Conservation (phyloP, 345 rosid genomes). For the Balakata baccata region DNA sequence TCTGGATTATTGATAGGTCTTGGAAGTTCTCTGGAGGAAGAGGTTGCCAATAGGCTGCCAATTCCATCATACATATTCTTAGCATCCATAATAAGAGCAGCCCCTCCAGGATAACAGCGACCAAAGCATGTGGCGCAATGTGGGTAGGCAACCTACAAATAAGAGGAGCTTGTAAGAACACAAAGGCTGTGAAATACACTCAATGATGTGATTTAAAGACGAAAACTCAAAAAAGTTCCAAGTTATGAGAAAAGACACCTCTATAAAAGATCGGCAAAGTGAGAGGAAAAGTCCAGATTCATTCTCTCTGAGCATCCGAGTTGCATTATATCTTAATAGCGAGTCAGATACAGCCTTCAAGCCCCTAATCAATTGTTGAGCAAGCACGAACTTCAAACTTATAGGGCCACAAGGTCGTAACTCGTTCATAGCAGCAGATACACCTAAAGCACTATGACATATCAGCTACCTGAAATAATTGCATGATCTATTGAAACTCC, state of each 20-base stretch:
- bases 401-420: constrained; percentile 86
- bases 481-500: background rate
- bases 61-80: constrained; percentile 64
- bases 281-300: constrained; percentile 82
- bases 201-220: constrained; percentile 6
- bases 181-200: constrained; percentile 5
- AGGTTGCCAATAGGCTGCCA: constrained; percentile 46
- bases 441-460: constrained; percentile 47
- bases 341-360: constrained; percentile 81
- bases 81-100: constrained; percentile 64
- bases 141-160: constrained; percentile 69
- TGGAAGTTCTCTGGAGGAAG: constrained; percentile 51
- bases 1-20: constrained; percentile 39
- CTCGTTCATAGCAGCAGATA: constrained; percentile 90
- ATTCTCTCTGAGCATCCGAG: constrained; percentile 83
- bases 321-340: constrained; percentile 73
- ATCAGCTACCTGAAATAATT: background rate
- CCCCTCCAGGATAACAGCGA: constrained; percentile 88
- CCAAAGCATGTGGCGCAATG: constrained; percentile 87
- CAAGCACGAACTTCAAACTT: constrained; percentile 71
- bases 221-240: background rate
- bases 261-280: constrained; percentile 84
- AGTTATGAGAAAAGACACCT: constrained; percentile 41
- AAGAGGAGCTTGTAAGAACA: constrained; percentile 15
- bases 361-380: constrained; percentile 75